These are phyloP conservation scores for Babesia ovis DNA, from an alignment of 169 alveolate species.

Conservation along the genomic window DNA sequence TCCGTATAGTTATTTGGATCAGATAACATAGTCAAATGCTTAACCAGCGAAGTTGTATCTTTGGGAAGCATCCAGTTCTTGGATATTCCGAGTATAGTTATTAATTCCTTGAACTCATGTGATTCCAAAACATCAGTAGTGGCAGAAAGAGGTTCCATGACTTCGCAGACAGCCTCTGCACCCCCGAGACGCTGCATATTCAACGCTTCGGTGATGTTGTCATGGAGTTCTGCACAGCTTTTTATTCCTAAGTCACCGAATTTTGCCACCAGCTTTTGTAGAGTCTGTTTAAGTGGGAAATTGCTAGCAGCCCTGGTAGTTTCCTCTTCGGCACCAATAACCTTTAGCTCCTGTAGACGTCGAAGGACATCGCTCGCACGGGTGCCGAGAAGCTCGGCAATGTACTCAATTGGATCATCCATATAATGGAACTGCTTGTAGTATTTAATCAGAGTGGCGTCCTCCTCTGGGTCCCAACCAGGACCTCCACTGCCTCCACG, in stretches of 20 bases:
- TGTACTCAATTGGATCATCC: slow-evolving; percentile 34
- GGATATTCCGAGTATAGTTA: slow-evolving; percentile 22
- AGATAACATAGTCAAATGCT: slow-evolving; percentile 2
- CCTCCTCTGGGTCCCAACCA: slow-evolving; percentile 46
- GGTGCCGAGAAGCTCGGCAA: slow-evolving; percentile 52
- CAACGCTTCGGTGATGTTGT: slow-evolving; percentile 36
- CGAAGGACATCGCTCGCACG: slow-evolving; percentile 15
- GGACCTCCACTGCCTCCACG: slow-evolving; percentile 1
- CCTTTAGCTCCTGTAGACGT: slow-evolving; percentile 24
- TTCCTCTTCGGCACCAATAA: background rate
- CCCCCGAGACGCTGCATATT: slow-evolving; percentile 56
- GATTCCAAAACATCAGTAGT: slow-evolving; percentile 13
- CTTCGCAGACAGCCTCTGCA: slow-evolving; percentile 26
- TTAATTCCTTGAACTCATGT: slow-evolving; percentile 20
- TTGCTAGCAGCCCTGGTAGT: background rate
- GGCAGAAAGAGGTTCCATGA: slow-evolving; percentile 53
- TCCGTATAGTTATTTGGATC: slow-evolving; percentile 18
- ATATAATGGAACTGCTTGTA: slow-evolving; percentile 30
- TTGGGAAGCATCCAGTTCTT: slow-evolving; percentile 36
- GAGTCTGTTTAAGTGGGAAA: background rate
- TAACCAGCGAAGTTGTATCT: background rate
- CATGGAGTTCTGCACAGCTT: slow-evolving; percentile 43
- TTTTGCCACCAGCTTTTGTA: background rate
- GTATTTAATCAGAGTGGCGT: slow-evolving; percentile 33
- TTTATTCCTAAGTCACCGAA: slow-evolving; percentile 30